phyloP scores from a whole-genome alignment of 108 stramenopile genomes.

The Cylindrotheca closterium region DNA sequence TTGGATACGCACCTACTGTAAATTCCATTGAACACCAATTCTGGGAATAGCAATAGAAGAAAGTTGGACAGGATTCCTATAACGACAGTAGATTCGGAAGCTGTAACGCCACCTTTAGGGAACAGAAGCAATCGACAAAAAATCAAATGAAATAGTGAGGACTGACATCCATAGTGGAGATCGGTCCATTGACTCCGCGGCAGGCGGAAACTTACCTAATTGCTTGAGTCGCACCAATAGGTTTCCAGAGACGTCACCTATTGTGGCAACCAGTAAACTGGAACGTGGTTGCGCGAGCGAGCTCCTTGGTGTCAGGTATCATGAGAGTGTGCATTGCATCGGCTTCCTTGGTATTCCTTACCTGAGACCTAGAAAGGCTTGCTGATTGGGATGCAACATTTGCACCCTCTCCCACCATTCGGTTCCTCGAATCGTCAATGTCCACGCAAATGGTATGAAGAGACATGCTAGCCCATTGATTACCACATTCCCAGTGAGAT shows the following conservation, averaged over 20 bases:
- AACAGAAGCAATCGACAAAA: too few species aligned
- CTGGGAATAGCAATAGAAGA: conserved; percentile 1
- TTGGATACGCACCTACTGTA: conserved; percentile 4
- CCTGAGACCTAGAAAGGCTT: conserved; percentile 2
- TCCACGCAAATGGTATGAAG: conserved; percentile 8
- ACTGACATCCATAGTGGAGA: too few species aligned
- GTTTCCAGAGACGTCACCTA: conserved; percentile 7
- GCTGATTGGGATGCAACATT: conserved; percentile 4
- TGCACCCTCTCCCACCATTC: conserved; percentile 8
- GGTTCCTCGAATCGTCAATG: not conserved
- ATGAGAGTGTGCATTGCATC: not conserved
- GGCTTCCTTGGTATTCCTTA: not conserved
- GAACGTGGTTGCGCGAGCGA: not conserved
- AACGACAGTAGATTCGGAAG: not conserved
- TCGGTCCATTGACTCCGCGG: too few species aligned
- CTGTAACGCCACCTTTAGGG: too few species aligned
- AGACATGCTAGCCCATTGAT: conserved; percentile 9
- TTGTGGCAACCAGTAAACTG: not conserved
- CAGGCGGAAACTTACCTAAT: not conserved
- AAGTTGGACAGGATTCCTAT: conserved; percentile 8
- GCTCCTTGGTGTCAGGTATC: not conserved
- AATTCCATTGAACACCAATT: conserved; percentile 3
- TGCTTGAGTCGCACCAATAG: not conserved
- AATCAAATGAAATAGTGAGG: too few species aligned
- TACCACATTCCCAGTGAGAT: conserved; percentile 3